Evolutionary conservation across 139 green algal genomes (phyloP), one percentile per base, ranked within the genome.

Genomic region (Picochlorum sp.): DNA sequence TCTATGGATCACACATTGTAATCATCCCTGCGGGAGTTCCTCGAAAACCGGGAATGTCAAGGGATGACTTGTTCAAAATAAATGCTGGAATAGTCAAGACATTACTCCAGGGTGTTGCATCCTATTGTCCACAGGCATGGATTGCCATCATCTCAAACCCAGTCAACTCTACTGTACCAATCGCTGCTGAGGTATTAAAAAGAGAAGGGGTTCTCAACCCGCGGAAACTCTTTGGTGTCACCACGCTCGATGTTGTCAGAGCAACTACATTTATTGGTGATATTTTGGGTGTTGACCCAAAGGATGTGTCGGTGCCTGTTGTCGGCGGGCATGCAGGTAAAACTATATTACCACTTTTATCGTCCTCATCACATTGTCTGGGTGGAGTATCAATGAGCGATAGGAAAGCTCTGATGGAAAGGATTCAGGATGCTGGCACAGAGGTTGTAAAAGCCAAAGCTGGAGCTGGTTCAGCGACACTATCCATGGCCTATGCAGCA

Each of bases 141-240:
- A 62, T 97, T 9, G 85, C 86, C 67, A 92, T 96, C 72, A 99
- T 99, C 76, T 94, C 85, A 68, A 99, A 99, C 83, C 94, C 94
- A 1, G 94, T 99, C 45, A 99, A 99, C 86, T 96, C 89, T 47
- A 99, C 94, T 4, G 94, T 99, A 2, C 92, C 94, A 54, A 98
- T 99, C 62, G 94, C 92, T 4, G 90, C 90, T 6, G 92, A 98
- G 77, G 80, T 91, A 24, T 65, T 92, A 14, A 90, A 86, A 58
- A 72, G 61, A 37, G 72, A 81, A 16, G 94, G 94, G 52, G 82
- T 83, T 7, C 97, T 94, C 69, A 82, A 98, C 77, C 82, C 89
- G 6, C 75, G 79, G 57, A 85, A 82, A 66, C 61, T 99, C 16
- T 85, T 98, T 56, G 94, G 94, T 32, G 94, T 99, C 4, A 97